These are phyloP conservation scores for Tubosaeta sp. DNA, from an alignment of 768 basidiomycete species.

Conservation along the genomic window DNA sequence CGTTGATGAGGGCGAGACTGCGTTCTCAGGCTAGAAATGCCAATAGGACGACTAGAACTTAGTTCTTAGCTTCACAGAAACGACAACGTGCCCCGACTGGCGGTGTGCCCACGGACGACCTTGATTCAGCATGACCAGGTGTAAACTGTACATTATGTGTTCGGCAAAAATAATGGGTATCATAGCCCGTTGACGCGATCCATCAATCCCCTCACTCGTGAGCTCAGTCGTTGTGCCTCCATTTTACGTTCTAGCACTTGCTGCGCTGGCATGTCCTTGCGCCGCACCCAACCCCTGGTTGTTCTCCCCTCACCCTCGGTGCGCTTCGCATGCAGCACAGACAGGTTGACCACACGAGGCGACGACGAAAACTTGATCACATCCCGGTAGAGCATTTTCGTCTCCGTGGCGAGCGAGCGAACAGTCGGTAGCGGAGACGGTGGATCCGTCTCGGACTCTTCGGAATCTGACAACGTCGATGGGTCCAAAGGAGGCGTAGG, in stretches of 20 bases:
- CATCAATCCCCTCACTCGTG: conserved; percentile 65
- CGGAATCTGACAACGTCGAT: conserved; percentile 63
- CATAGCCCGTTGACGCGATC: conserved; percentile 49
- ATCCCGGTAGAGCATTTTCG: conserved; percentile 83
- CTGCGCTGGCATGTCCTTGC: conserved; percentile 75
- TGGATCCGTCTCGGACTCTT: conserved; percentile 53
- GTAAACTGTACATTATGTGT: background rate
- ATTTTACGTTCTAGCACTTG: conserved; percentile 74
- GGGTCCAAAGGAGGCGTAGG: conserved; percentile 67
- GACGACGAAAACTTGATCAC: conserved; percentile 82
- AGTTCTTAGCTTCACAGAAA: too few species aligned
- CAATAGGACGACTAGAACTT: too few species aligned
- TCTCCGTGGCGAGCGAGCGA: conserved; percentile 72
- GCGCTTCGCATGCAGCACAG: conserved; percentile 50
- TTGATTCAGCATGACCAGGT: too few species aligned
- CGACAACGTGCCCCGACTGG: too few species aligned
- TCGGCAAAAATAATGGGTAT: background rate
- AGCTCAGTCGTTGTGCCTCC: conserved; percentile 69
- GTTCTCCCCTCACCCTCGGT: conserved; percentile 40
- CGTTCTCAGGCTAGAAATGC: too few species aligned
- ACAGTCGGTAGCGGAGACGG: conserved; percentile 46
- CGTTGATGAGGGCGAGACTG: too few species aligned
- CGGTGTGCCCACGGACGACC: too few species aligned
- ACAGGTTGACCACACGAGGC: conserved; percentile 83
- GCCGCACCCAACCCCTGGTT: conserved; percentile 70